Base-by-base conservation (phyloP, 225 moss, liverwort and hornwort species). In the Anthoceros angustus region DNA sequence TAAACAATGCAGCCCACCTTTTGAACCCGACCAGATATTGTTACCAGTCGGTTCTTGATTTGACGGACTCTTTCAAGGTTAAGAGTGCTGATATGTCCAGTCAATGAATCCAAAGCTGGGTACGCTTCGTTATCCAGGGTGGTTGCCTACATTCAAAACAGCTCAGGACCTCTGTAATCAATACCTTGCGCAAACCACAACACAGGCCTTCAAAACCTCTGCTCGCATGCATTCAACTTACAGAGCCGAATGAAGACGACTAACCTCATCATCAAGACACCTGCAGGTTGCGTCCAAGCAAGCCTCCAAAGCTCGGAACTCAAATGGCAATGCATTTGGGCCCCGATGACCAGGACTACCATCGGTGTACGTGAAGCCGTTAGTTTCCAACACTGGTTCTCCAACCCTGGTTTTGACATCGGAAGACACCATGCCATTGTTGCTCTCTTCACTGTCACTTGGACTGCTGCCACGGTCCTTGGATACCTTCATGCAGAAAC, bases 231-330 rank as follows among this genome's bases (percentile, higher is more conserved):
- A 48, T 18, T n/a, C 16, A 26, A 7, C 25, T 41, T 4, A 25
- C 5, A 23, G 16, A 62, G 68, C 16, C 41, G 7, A 23, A 42
- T 5, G 15, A 41, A 4, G 12, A 9, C 14, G 2, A 14, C 71
- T 61, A 75, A 95, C 98, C 98, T 98, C 87, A 43, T 76, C 64
- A 77, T 92, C 98, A 42, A 98, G 87, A 61, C 80, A 84, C 75
- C 81, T 98, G 73, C 92, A 92, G 61, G 92, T 87, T 78, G 98
- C 87, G 80, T 98, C 98, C 81, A 98, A 75, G 79, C 98, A 98
- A 68, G 88, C 92, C 77, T 98, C 98, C 74, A 98, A 70, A 61
- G 92, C 98, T 61, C 98, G 92, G 43, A 98, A 98, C 78, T 98
- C 98, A 69, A 98, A 98, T 62, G 98, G 98, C 71, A 98, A 68